Base-by-base conservation (phyloP, 306 rosid species). In the Rosa lucieae region DNA sequence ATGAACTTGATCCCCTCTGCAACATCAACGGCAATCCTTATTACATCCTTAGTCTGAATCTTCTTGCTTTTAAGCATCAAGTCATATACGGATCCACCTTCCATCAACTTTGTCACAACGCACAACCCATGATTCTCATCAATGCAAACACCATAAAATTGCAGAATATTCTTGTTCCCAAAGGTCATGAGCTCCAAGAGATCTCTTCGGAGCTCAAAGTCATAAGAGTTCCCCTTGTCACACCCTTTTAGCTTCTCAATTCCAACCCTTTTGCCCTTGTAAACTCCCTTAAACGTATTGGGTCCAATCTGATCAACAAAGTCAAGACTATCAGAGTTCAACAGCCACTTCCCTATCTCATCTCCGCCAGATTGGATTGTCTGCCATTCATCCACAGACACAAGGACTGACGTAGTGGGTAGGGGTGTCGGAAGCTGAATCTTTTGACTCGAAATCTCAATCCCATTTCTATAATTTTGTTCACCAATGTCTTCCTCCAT, bases 191-290 rank as follows among this genome's bases (percentile, higher is more conserved):
- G 87, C 89, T 90, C 94, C 75, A 95, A 78, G 26, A 92, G 85
- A 88, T 91, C 93, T 67, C 85, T 91, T 12, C 89, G 90, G 68
- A 95, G 96, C 86, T 93, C 98, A 67, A 95, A 92, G 78, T 85
- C 85, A 46, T 91, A 95, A 40, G 97, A 81, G 73, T 82, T 89
- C 39, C 99, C 99, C 85, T 91, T 95, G 48, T 95, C 99, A 82
- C 99, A 95, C 78, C 98, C 98, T 77, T 89, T 95, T 17, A 95
- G 90, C 88, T 91, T 95, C 90, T 91, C 97, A 72, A 95, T 91
- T 78, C 90, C 94, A 78, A 95, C 98, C 88, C 84, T 88, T 82
- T 86, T 95, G n/a, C 99, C 97, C 88, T 81, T 88, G 80, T 88
- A 93, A 32, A 88, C 87, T 67, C 99, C 99, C 75, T 90, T 95